Evolutionary conservation across 2,329 filamentous ascomycete genomes (phyloP), one percentile per base, ranked within the genome.

Genomic region (Botrytis fragariae): DNA sequence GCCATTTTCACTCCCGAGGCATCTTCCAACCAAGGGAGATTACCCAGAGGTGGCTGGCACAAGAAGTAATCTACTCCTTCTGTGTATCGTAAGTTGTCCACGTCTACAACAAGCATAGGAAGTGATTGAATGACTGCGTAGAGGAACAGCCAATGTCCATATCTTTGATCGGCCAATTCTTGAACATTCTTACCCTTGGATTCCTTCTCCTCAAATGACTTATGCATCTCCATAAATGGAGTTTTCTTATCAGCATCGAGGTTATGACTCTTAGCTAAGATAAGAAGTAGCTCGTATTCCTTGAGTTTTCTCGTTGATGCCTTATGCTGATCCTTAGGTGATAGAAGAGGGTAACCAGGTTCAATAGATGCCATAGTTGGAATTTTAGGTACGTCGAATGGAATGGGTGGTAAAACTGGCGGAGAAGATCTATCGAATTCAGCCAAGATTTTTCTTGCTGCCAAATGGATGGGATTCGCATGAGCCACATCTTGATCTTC

Each of bases 391-490:
- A 93, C 86, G 80, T 98, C 95, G 79, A 95, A 98, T 0, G 96
- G 95, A 72, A 98, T 90, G 0, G 95, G 94, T 0, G 96, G 96
- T 74, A 95, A 89, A 0, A 98, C 94, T 0, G 96, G 96, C 1
- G 95, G 94, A 22, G 91, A 93, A 14, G 93, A 95, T 74, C 92
- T 90, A 81, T 99, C 96, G 79, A 94, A 98, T 82, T 98, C 95
- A 77, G 89, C 91, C 76, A 98, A 86, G 20, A 98, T 88, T 75
- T 90, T 91, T 71, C 95, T 90, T 63, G 98, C 85, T 2, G 93
- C 93, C 57, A 90, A 87, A 54, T 72, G 70, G 25, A 72, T 18
- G n/a, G 61, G 22, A n/a, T 72, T 45, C 39, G 89, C 29, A 39
- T 72, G 63, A 4, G 67, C 85, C 18, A 89, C 86, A 1, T 86